Conservation (phyloP, 1,284 basidiomycete genomes). For the Ceratobasidium sp. region DNA sequence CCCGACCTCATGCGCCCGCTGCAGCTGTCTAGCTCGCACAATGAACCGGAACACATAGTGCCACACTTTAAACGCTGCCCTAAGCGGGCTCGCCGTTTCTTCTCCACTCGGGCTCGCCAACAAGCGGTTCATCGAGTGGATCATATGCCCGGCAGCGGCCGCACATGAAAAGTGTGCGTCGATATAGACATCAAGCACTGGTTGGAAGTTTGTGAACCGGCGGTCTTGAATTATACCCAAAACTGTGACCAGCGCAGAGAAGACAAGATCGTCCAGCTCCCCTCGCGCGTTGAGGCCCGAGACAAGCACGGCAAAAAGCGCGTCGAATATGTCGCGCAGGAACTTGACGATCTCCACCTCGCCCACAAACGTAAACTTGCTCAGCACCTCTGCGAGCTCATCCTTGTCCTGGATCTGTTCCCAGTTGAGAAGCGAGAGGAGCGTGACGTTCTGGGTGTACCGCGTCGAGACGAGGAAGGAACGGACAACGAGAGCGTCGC, state of each 20-base stretch:
- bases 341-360: conserved; percentile 96
- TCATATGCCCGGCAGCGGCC: conserved; percentile 78
- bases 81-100: conserved; percentile 78
- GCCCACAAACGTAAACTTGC: conserved; percentile 89
- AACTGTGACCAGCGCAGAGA: conserved; percentile 89
- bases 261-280: conserved; percentile 86
- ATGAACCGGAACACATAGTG: conserved; percentile 96
- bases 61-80: conserved; percentile 94
- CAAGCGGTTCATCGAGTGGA: conserved; percentile 85
- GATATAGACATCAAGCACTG: conserved; percentile 92
- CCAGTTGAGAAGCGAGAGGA: conserved; percentile 87
- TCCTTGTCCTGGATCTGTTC: conserved; percentile 68
- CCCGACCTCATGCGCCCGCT: conserved; percentile 78
- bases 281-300: conserved; percentile 75
- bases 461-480: conserved; percentile 92
- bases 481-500: conserved; percentile 82
- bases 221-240: conserved; percentile 91
- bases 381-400: conserved; percentile 73
- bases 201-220: conserved; percentile 94
- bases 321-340: conserved; percentile 88
- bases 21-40: conserved; percentile 83
- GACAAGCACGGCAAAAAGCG: conserved; percentile 88
- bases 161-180: conserved; percentile 85
- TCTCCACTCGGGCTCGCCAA: conserved; percentile 74
- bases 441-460: conserved; percentile 89